Base-by-base conservation (phyloP, 257 asterid species). In the Haberlea rhodopensis region DNA sequence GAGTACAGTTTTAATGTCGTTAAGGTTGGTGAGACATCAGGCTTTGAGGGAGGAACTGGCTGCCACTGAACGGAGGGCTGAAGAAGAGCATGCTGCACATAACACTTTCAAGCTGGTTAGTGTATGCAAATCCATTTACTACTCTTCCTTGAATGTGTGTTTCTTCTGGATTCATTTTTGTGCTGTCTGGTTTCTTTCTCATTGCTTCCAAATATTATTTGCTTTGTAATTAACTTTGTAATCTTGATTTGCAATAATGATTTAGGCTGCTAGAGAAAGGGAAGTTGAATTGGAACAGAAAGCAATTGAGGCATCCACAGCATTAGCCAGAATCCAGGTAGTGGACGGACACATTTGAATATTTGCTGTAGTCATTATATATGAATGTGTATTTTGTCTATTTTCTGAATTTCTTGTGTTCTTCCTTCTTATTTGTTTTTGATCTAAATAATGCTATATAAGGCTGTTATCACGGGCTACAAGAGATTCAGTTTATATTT, bases 211-310 rank as follows among this genome's bases (percentile, higher is more conserved):
- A 56, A 31, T 37, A 6, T 74, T 49, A 13, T 53, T 58, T 71
- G 53, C 59, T 40, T 51, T 40, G 71, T 55, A 66, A 23, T 80
- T 71, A 68, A 67, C 63, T 63, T 60, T 63, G 61, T 37, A 58
- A 66, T 78, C 65, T 76, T 43, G 43, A 73, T 11, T 43, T 29
- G 15, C 51, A 43, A 43, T 43, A 4, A 43, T 43, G 58, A 24
- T 65, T 70, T 71, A 94, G 99, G 91, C 97, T 60, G 84, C 89
- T 76, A 88, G 95, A 88, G 99, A 88, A 81, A 88, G 97, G 84
- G 99, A 90, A 80, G 97, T 87, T 43, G 99, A 94, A 70, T 69
- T 94, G 82, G 97, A 90, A 81, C 99, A 88, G 57, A 85, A 95
- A 71, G 92, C 97, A 64, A 71, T 94, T 59, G 99, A 94, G 78